Base-by-base conservation (phyloP, 805 yeast species). In the Nakazawaea populi region DNA sequence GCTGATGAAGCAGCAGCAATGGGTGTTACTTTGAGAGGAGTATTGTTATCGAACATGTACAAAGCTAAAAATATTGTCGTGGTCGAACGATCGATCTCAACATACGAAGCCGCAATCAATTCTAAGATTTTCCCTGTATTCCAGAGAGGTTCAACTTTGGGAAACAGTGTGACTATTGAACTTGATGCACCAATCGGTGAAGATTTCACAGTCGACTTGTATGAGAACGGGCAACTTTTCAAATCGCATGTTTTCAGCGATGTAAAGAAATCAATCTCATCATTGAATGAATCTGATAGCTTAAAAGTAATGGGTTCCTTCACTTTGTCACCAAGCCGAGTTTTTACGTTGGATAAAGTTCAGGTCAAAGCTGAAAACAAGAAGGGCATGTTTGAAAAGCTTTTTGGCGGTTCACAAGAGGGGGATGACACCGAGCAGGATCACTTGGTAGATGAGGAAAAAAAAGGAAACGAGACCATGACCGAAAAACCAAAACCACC, bases 1-100 rank as follows among this genome's bases (percentile, higher is more conserved):
- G 94, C 99, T 0, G 99, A 94, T 67, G 99, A 94, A 70, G 83
- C 97, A 43, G 89, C 89, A 48, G 96, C 89, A 11, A 75, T 88
- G 59, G 99, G 99, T 46, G 81, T 95, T 2, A 82, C 96, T n/a
- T 71, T 87, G 38, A 78, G 90, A 56, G 98, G 94, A 24, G 85
- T 89, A 40, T 74, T 81, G 45, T 71, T 89, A 38, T 80, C 89
- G n/a, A 76, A 81, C 39, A 76, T 82, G 59, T 85, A 82, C 65
- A 80, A 83, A 57, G 75, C 87, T 6, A 80, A 80, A 58, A 81
- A 80, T 42, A 75, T 89, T 46, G 68, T 72, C 28, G 73, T 89
- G 3, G 60, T 76, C 34, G 95, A 88, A 51, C 76, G 76, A 50
- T 65, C 83, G 0, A 60, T 76, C 41, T 75, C 70, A 55, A 74